Evolutionary conservation across 805 yeast species (phyloP).

Genomic region (Suhomyces sp.): DNA sequence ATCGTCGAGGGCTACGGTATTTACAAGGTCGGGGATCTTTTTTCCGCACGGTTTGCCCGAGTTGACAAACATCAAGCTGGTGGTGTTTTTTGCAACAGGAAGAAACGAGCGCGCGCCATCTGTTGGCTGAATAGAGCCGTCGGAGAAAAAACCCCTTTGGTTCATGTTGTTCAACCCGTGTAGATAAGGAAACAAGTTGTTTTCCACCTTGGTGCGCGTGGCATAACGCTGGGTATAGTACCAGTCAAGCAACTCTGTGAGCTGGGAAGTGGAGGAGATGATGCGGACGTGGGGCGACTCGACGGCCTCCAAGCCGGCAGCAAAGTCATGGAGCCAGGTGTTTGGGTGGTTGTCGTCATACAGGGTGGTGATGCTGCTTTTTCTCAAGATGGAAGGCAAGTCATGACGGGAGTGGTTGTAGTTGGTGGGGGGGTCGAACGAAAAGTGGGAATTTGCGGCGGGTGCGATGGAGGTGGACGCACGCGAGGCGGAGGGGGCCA

Average conservation of each 20-base stretch:
- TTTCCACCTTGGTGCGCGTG: background rate
- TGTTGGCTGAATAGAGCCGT: constrained; percentile 8
- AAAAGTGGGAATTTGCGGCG: background rate
- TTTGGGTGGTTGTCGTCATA: background rate
- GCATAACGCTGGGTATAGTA: constrained; percentile 8
- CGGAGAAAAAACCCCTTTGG: constrained; percentile 26
- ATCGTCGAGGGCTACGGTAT: constrained; percentile 9
- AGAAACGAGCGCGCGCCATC: constrained; percentile 1
- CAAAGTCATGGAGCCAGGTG: constrained; percentile 9
- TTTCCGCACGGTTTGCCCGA: background rate
- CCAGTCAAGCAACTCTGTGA: constrained; percentile 6
- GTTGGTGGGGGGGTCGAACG: background rate
- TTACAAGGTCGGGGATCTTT: constrained; percentile 4
- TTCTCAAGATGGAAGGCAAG: constrained; percentile 2
- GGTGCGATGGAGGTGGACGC: constrained; percentile 5
- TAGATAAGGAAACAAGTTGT: constrained; percentile 31
- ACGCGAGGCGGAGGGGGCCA: constrained; percentile 7
- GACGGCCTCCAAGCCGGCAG: constrained; percentile 7
- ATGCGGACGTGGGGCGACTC: constrained; percentile 7
- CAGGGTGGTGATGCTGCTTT: constrained; percentile 3
- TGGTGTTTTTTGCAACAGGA: constrained; percentile 1
- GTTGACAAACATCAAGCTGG: constrained; percentile 13
- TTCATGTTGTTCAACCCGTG: constrained; percentile 27
- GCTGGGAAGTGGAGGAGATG: constrained; percentile 6
- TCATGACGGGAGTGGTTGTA: constrained; percentile 3